Conservation (phyloP, 495 filamentous ascomycete species). For the Copromyces sp. region DNA sequence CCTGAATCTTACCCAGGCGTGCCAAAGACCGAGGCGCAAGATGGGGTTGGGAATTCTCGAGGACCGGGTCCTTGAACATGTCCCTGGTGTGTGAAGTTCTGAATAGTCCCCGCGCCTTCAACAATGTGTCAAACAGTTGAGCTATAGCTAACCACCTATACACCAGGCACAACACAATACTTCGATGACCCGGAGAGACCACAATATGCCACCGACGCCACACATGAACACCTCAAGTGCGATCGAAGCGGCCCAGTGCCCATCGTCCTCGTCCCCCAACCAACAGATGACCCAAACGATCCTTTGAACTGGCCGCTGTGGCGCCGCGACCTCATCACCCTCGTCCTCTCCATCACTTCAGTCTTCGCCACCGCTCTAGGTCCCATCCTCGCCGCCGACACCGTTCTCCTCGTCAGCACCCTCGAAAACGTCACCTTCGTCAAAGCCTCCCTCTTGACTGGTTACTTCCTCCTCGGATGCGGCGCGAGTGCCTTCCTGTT, state of each 20-base stretch:
- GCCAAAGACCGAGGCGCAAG: conserved; percentile 8
- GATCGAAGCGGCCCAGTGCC: conserved; percentile 55
- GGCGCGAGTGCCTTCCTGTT: conserved; percentile 72
- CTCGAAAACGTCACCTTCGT: conserved; percentile 48
- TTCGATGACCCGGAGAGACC: conserved; percentile 45
- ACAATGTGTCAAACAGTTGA: too few species aligned
- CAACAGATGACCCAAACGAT: conserved; percentile 72
- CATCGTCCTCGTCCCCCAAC: conserved; percentile 71
- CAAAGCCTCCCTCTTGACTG: conserved; percentile 69
- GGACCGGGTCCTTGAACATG: conserved; percentile 48
- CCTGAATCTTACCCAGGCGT: background rate
- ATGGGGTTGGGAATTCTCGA: conserved; percentile 86
- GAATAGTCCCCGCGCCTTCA: background rate
- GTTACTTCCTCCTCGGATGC: conserved; percentile 77
- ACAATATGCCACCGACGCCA: conserved; percentile 26
- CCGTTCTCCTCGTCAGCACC: conserved; percentile 54
- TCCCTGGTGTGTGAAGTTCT: conserved; percentile 51
- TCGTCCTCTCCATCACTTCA: conserved; percentile 65
- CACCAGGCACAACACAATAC: conserved; percentile 52
- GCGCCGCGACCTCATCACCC: conserved; percentile 72
- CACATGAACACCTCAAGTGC: conserved; percentile 50
- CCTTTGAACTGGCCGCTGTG: conserved; percentile 81
- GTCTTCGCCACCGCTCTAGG: conserved; percentile 73
- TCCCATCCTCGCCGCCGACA: conserved; percentile 81
- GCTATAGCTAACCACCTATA: background rate